Conservation (phyloP, 2,329 filamentous ascomycete genomes). For the Botrytis galanthina region DNA sequence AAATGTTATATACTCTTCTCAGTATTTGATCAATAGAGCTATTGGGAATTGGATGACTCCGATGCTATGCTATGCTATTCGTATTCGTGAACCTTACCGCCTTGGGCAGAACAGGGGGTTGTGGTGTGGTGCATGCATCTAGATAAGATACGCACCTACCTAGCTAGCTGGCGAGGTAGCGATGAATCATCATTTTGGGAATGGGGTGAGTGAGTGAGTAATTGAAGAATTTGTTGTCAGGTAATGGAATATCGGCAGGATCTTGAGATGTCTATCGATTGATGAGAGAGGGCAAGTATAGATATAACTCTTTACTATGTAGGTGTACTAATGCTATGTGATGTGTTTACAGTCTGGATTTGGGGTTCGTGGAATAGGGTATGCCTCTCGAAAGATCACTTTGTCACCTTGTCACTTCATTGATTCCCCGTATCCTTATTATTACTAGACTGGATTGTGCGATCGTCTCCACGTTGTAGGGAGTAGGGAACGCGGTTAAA, state of each 20-base stretch:
- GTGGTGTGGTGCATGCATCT: not conserved
- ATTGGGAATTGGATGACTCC: not conserved
- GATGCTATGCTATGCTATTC: not conserved
- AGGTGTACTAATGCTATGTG: not conserved
- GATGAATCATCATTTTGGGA: not conserved
- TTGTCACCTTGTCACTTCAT: not conserved
- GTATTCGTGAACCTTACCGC: not conserved
- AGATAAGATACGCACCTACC: not conserved
- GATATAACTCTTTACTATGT: not conserved
- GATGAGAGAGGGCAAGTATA: not conserved
- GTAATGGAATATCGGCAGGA: not conserved
- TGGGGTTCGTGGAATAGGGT: not conserved
- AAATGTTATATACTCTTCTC: not conserved
- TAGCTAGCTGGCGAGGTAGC: not conserved
- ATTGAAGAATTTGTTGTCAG: not conserved
- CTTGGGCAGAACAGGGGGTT: not conserved
- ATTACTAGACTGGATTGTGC: not conserved
- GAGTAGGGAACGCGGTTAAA: not conserved
- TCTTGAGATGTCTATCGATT: not conserved
- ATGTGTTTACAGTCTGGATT: not conserved
- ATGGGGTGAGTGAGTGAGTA: not conserved
- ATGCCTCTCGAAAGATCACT: not conserved
- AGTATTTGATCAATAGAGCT: not conserved
- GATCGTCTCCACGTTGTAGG: not conserved
- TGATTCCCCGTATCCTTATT: not conserved